Evolutionary conservation across 2,329 filamentous ascomycete species (phyloP).

Genomic region (Alternaria ventricosa): DNA sequence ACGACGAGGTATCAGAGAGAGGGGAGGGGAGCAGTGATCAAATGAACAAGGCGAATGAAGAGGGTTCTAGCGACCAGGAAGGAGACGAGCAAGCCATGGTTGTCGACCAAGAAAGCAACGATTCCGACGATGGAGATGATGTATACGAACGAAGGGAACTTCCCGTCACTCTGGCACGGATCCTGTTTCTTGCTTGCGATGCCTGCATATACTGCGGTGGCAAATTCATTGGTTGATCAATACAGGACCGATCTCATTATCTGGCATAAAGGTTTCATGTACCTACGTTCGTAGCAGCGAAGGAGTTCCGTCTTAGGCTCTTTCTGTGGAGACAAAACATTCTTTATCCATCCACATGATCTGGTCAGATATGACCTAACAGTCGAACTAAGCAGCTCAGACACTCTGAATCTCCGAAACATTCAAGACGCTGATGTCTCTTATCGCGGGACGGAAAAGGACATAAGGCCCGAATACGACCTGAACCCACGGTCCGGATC

Average conservation of each 20-base stretch:
- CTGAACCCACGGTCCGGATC: not conserved
- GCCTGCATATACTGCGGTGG: constrained; percentile 48
- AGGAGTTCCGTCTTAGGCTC: too few relatives aligned
- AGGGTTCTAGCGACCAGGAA: not conserved
- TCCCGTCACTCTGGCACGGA: constrained; percentile 33
- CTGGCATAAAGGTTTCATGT: not conserved
- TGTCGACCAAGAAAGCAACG: not conserved
- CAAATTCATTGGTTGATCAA: constrained; percentile 39
- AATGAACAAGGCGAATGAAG: not conserved
- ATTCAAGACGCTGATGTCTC: not conserved
- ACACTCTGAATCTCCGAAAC: not conserved
- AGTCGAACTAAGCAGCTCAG: not conserved
- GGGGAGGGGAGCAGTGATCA: not conserved
- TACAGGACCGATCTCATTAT: not conserved
- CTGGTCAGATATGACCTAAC: not conserved
- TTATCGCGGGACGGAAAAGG: not conserved
- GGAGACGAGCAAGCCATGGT: not conserved
- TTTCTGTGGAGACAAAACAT: too few relatives aligned
- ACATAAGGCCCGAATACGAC: not conserved
- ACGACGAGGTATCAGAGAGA: not conserved
- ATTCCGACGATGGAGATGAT: not conserved
- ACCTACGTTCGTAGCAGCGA: not conserved
- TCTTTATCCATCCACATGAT: not conserved
- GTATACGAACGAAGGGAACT: constrained; percentile 1
- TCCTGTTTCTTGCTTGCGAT: constrained; percentile 46